Conservation (phyloP, 1,139 yeast species). For the Casaregolazyma lundiana region DNA sequence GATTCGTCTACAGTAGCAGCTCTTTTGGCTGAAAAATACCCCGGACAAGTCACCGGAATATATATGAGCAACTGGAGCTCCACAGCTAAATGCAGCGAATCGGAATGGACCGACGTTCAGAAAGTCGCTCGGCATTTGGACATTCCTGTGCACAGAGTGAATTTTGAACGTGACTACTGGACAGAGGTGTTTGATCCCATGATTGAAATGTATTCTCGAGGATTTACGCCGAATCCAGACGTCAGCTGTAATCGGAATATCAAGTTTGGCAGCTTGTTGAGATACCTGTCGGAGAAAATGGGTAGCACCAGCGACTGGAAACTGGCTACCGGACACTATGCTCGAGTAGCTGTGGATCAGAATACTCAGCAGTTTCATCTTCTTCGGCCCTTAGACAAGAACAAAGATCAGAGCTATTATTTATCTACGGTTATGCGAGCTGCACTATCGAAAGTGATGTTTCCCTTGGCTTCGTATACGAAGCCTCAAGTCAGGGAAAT, state of each 20-base stretch:
- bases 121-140: conserved; percentile 53
- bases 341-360: conserved; percentile 48
- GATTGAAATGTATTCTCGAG: conserved; percentile 64
- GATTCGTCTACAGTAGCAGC: conserved; percentile 92
- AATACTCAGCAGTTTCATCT: conserved; percentile 40
- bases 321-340: conserved; percentile 94
- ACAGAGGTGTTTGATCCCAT: conserved; percentile 85
- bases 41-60: conserved; percentile 59
- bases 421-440: conserved; percentile 58
- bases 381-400: conserved; percentile 52
- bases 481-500: conserved; percentile 70
- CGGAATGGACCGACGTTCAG: conserved; percentile 84
- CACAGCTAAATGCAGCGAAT: conserved; percentile 67
- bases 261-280: conserved; percentile 75
- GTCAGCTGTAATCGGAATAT: conserved; percentile 78
- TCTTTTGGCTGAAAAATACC: conserved; percentile 48
- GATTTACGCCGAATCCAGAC: conserved; percentile 93
- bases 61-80: conserved; percentile 94
- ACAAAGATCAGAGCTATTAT: conserved; percentile 90
- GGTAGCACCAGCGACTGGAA: conserved; percentile 49
- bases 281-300: conserved; percentile 39
- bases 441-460: conserved; percentile 48
- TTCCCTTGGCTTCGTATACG: conserved; percentile 75
- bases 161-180: conserved; percentile 92
- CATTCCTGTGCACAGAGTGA: conserved; percentile 71